Conservation (phyloP, 345 rosid genomes). For the Nasturtium officinale region DNA sequence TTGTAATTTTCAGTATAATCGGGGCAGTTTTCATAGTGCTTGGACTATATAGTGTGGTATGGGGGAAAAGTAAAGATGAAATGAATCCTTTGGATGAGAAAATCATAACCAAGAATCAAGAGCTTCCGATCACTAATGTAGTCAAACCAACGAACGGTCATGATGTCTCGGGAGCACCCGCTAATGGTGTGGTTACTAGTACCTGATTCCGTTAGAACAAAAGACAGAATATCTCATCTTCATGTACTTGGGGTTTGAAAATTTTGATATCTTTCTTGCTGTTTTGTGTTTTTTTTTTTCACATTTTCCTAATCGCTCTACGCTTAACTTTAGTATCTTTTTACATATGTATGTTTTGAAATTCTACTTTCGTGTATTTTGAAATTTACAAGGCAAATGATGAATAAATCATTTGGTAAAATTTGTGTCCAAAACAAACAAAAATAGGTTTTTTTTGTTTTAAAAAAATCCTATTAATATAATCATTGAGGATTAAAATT, state of each 20-base stretch:
- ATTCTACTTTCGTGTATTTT: conserved; percentile 20
- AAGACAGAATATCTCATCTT: not conserved
- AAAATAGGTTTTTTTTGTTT: too few species aligned
- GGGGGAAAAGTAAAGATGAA: conserved; percentile 84
- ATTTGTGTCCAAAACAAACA: not conserved
- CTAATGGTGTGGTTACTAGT: conserved; percentile 17
- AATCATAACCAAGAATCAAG: conserved; percentile 30
- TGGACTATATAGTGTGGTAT: conserved; percentile 81
- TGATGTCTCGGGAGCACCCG: conserved; percentile 14
- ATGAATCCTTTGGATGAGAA: conserved; percentile 42
- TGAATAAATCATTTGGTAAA: conserved; percentile 23
- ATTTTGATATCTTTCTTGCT: conserved; percentile 36
- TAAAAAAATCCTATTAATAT: not conserved
- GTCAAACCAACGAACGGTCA: conserved; percentile 38
- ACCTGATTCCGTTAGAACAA: conserved; percentile 1
- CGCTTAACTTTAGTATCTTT: conserved; percentile 25
- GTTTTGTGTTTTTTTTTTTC: not conserved
- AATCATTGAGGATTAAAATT: not conserved
- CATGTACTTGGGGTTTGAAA: conserved; percentile 20
- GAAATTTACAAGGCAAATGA: conserved; percentile 1
- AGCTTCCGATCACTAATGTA: conserved; percentile 55
- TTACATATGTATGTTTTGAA: conserved; percentile 11
- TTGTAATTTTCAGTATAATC: conserved; percentile 55
- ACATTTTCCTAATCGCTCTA: conserved; percentile 11
- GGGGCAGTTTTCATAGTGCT: conserved; percentile 77